Evolutionary conservation across 2,329 filamentous ascomycete genomes (phyloP).

Genomic region (Monosporascus sp.): DNA sequence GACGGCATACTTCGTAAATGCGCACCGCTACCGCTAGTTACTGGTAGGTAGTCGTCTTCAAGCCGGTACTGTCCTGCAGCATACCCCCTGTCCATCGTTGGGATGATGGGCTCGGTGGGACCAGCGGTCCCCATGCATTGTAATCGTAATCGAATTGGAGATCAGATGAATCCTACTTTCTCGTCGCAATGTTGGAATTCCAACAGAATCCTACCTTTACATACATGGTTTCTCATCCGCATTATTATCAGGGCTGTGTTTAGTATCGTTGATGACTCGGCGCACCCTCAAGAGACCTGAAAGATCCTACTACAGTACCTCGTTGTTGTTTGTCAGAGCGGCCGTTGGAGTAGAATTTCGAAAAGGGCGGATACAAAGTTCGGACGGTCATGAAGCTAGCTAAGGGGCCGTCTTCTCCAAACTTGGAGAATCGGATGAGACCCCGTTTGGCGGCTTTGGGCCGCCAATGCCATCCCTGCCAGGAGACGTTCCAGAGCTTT

Average conservation of each 20-base stretch:
- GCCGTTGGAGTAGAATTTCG: not conserved
- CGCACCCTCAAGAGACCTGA: no score
- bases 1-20: no score
- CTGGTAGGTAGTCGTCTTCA: no score
- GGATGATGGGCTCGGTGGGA: not conserved
- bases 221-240: no score
- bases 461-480: not conserved
- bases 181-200: not conserved
- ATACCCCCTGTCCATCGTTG: not conserved
- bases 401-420: not conserved
- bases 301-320: no score
- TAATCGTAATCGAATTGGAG: not conserved
- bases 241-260: no score
- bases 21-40: no score
- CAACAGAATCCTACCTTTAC: not conserved
- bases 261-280: no score
- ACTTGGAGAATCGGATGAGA: not conserved
- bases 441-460: not conserved
- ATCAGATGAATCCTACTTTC: not conserved
- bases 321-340: not conserved
- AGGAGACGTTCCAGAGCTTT: no score
- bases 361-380: not conserved
- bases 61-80: no score
- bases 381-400: not conserved
- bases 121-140: not conserved